Evolutionary conservation across 2,329 filamentous ascomycete genomes (phyloP).

Genomic region (Setomelanomma holmii): DNA sequence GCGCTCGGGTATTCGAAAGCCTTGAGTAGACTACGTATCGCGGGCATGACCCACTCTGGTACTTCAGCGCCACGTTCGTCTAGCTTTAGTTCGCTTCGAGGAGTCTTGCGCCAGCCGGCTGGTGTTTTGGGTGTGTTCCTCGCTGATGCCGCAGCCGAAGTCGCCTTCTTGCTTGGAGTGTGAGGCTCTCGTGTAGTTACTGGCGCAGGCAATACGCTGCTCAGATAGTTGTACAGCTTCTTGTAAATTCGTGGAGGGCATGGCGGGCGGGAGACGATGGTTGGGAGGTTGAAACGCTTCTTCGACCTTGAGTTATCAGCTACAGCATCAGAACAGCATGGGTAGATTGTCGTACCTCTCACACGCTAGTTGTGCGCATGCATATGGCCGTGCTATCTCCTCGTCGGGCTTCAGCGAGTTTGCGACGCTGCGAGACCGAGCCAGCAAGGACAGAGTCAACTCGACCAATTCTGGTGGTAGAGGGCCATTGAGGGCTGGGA

Average conservation of each 20-base stretch:
- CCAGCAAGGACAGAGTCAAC: slow-evolving; percentile 40
- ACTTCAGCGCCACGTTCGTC: slow-evolving; percentile 21
- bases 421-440: slow-evolving; percentile 46
- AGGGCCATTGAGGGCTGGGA: slow-evolving; percentile 46
- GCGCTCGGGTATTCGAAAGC: slow-evolving; percentile 67
- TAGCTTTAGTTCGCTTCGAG: slow-evolving; percentile 23
- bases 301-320: slow-evolving; percentile 66
- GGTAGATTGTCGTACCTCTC: slow-evolving; percentile 66
- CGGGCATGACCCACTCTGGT: slow-evolving; percentile 70
- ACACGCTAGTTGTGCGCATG: slow-evolving; percentile 70
- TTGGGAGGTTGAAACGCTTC: slow-evolving; percentile 43
- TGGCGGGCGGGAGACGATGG: slow-evolving; percentile 44
- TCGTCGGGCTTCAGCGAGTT: slow-evolving; percentile 57
- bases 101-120: slow-evolving; percentile 28
- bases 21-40: slow-evolving; percentile 70
- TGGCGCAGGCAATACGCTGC: slow-evolving; percentile 68
- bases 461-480: slow-evolving; percentile 43
- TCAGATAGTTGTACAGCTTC: slow-evolving; percentile 81
- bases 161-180: slow-evolving; percentile 40
- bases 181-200: slow-evolving; percentile 32
- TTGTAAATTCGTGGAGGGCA: slow-evolving; percentile 68
- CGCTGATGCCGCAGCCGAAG: slow-evolving; percentile 27
- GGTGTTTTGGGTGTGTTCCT: slow-evolving; percentile 38
- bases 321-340: too few relatives aligned
- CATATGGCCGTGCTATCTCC: slow-evolving; percentile 47